phyloP scores from a whole-genome alignment of 305 asterid genomes.

The Solanum hybrid region DNA sequence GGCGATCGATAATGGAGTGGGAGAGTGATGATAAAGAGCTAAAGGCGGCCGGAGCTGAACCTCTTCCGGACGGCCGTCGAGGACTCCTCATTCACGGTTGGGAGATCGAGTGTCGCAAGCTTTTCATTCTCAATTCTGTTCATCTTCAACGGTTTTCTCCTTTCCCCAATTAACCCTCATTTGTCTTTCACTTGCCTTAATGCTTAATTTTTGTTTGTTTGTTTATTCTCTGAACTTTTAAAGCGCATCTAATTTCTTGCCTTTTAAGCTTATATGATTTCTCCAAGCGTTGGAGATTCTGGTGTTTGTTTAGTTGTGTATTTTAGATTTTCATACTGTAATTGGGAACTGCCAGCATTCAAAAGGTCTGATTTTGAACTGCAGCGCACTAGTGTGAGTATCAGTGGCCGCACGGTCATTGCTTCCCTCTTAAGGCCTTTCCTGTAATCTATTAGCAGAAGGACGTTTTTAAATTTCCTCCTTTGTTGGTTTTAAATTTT shows the following conservation, averaged over 20 bases:
- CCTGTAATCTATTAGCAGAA: background rate
- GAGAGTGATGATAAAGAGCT: slow-evolving; percentile 60
- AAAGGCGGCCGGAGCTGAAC: slow-evolving; percentile 78
- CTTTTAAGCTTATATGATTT: background rate
- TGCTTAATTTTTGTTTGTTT: background rate
- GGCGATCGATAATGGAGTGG: slow-evolving; percentile 45
- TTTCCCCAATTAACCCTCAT: background rate
- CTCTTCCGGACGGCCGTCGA: slow-evolving; percentile 54
- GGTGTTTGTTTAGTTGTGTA: background rate
- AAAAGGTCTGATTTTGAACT: background rate
- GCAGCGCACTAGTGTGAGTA: background rate
- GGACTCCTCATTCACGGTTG: slow-evolving; percentile 76
- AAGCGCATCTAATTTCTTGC: background rate
- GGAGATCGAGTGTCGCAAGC: slow-evolving; percentile 85
- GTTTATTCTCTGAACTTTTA: background rate
- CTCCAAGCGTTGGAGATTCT: background rate
- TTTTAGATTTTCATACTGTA: background rate
- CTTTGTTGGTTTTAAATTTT: background rate
- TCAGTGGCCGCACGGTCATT: background rate
- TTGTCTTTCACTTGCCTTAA: background rate
- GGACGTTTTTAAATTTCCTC: background rate
- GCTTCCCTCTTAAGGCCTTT: background rate
- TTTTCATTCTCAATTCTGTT: slow-evolving; percentile 66
- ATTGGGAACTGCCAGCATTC: background rate
- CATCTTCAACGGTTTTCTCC: slow-evolving; percentile 43